A percentile compares a stretch with the other conserved stretches of the same genome.
phyloP scores from a whole-genome alignment of 1,284 basidiomycete genomes.

The Spongispora temasekensis region DNA sequence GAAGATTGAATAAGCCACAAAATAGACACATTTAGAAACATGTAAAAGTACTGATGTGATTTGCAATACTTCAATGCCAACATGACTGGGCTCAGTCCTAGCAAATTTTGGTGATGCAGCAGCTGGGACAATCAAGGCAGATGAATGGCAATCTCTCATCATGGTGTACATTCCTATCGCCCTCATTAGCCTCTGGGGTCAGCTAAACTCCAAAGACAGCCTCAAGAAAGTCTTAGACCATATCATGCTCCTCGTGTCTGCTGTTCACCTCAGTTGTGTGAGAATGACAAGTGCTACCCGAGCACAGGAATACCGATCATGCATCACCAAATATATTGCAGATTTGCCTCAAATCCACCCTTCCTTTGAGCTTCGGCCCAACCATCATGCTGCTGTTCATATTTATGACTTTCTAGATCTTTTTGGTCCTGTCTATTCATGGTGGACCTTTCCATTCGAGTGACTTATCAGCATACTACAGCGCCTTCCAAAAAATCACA shows the following conservation, averaged over 20 bases:
- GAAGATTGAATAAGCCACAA: no score
- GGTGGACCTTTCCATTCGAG: slow-evolving; percentile 14
- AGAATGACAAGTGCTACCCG: background rate
- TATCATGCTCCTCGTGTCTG: slow-evolving; percentile 13
- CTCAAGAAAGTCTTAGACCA: slow-evolving; percentile 11
- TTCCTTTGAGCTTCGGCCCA: background rate
- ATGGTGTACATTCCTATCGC: slow-evolving; percentile 37
- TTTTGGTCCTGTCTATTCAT: slow-evolving; percentile 4
- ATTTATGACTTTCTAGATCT: slow-evolving; percentile 3
- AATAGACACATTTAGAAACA: no score
- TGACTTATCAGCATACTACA: slow-evolving; percentile 14
- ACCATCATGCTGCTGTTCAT: slow-evolving; percentile 6
- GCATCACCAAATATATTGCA: background rate
- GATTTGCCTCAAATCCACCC: background rate
- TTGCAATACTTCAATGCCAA: slow-evolving; percentile 7
- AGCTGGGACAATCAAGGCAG: slow-evolving; percentile 28
- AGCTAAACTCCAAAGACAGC: no score
- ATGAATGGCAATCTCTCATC: slow-evolving; percentile 35
- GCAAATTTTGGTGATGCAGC: background rate
- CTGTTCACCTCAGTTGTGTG: slow-evolving; percentile 14
- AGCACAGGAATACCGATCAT: background rate
- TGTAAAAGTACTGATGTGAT: slow-evolving; percentile 32
- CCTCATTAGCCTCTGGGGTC: slow-evolving; percentile 21
- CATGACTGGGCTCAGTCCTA: slow-evolving; percentile 27
- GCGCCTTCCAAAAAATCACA: slow-evolving; percentile 8